phyloP scores from a whole-genome alignment of 139 green algal species.

The Chlamydomonas sphaeroides region DNA sequence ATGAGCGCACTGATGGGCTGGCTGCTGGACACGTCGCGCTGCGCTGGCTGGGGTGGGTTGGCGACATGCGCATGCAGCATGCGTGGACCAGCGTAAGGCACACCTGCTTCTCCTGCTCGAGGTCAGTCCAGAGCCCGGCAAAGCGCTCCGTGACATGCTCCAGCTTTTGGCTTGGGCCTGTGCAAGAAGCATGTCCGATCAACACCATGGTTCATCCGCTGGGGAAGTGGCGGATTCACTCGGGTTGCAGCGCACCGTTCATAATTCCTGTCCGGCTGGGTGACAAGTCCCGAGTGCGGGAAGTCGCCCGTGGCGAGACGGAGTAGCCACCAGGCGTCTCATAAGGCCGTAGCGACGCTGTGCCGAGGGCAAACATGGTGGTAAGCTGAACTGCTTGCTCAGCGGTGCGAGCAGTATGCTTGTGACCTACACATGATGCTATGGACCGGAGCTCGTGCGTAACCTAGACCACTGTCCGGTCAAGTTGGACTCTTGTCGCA shows the following conservation, averaged over 20 bases:
- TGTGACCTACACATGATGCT: no score
- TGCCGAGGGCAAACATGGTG: no score
- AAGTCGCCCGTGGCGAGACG: neutral
- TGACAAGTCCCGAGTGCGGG: conserved; percentile 7
- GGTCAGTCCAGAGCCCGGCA: conserved; percentile 74
- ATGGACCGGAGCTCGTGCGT: no score
- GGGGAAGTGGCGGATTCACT: neutral
- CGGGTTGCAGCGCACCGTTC: neutral
- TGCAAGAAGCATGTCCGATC: neutral
- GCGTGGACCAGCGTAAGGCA: no score
- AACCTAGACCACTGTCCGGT: no score
- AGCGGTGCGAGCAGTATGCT: no score
- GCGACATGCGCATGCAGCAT: no score
- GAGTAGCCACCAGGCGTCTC: neutral
- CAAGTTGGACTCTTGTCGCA: no score
- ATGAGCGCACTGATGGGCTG: no score
- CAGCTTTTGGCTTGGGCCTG: conserved; percentile 54
- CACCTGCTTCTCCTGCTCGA: conserved; percentile 81
- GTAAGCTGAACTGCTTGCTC: no score
- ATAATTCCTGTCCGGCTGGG: conserved; percentile 9
- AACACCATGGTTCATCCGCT: neutral
- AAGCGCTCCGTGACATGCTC: conserved; percentile 81
- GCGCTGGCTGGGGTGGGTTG: no score
- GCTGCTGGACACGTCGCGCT: no score
- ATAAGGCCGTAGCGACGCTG: conserved; percentile 11